phyloP scores from a whole-genome alignment of 2,329 filamentous ascomycete species.

The Ascochyta lentis region DNA sequence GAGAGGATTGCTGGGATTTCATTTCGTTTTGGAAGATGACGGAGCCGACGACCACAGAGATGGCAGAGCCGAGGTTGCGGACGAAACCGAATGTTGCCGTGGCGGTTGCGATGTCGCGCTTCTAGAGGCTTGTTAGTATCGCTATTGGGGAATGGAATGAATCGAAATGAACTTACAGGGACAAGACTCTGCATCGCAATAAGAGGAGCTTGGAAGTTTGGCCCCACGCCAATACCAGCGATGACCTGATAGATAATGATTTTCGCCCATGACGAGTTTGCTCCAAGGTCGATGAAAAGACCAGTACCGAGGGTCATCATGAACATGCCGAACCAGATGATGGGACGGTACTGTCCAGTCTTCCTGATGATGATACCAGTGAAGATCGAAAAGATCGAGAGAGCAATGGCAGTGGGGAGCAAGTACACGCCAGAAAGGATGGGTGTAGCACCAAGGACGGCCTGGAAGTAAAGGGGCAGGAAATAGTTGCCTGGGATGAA shows the following conservation, averaged over 20 bases:
- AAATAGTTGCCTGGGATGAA: slow-evolving; percentile 83
- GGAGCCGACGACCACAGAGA: slow-evolving; percentile 75
- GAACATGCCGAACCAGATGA: slow-evolving; percentile 47
- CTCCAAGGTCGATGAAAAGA: slow-evolving; percentile 46
- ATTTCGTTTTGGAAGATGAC: slow-evolving; percentile 81
- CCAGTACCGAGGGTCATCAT: slow-evolving; percentile 50
- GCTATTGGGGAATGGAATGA: no score
- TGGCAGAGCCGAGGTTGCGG: slow-evolving; percentile 71
- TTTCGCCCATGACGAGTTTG: slow-evolving; percentile 46
- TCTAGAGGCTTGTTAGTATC: slow-evolving; percentile 32
- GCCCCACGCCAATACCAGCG: slow-evolving; percentile 60
- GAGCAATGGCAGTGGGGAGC: slow-evolving; percentile 71
- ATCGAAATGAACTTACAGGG: slow-evolving; percentile 44
- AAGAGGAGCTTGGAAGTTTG: slow-evolving; percentile 72
- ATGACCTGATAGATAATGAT: slow-evolving; percentile 51
- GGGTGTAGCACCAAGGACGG: slow-evolving; percentile 71
- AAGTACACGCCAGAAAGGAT: slow-evolving; percentile 77
- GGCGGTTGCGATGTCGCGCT: slow-evolving; percentile 70
- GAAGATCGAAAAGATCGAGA: slow-evolving; percentile 67
- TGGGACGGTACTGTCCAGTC: slow-evolving; percentile 53
- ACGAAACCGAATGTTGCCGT: slow-evolving; percentile 72
- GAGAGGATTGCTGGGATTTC: slow-evolving; percentile 59
- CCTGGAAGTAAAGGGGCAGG: slow-evolving; percentile 85
- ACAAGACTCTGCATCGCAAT: slow-evolving; percentile 72
- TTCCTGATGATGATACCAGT: slow-evolving; percentile 61